Conservation (phyloP, 768 basidiomycete genomes). For the Pleurotus tuoliensis region DNA sequence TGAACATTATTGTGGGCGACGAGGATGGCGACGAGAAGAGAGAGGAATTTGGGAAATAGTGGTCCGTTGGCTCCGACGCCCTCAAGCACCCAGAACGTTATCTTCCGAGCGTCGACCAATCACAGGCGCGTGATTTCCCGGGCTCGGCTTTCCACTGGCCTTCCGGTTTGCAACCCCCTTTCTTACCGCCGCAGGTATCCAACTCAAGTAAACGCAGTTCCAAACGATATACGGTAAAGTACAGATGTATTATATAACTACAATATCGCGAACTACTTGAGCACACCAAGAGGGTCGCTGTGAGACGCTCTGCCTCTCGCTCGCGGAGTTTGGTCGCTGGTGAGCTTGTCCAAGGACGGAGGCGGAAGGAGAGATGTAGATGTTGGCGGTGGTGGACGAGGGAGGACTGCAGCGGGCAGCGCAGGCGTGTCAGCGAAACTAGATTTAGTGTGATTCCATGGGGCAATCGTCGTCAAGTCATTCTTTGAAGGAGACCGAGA, state of each 20-base stretch:
- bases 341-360: conserved; percentile 19
- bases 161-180: conserved; percentile 16
- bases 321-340: conserved; percentile 26
- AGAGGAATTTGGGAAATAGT: conserved; percentile 14
- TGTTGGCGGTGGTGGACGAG: conserved; percentile 48
- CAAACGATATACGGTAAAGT: neutral
- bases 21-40: conserved; percentile 16
- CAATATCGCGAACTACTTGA: conserved; percentile 5
- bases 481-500: neutral
- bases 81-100: conserved; percentile 18
- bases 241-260: neutral
- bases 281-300: conserved; percentile 16
- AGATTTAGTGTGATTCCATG: conserved; percentile 58
- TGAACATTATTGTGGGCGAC: conserved; percentile 49
- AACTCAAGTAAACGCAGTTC: neutral
- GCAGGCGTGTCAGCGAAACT: conserved; percentile 33
- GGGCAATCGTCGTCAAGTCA: conserved; percentile 27
- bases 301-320: neutral
- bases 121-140: conserved; percentile 35
- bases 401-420: conserved; percentile 39
- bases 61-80: conserved; percentile 11
- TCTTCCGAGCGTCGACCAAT: conserved; percentile 33
- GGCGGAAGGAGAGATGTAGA: conserved; percentile 29
- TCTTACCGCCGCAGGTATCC: neutral
- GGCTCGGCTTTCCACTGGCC: conserved; percentile 13